These are phyloP conservation scores for Sextonia rubra DNA, from an alignment of 164 flowering plant species.

Conservation along the genomic window DNA sequence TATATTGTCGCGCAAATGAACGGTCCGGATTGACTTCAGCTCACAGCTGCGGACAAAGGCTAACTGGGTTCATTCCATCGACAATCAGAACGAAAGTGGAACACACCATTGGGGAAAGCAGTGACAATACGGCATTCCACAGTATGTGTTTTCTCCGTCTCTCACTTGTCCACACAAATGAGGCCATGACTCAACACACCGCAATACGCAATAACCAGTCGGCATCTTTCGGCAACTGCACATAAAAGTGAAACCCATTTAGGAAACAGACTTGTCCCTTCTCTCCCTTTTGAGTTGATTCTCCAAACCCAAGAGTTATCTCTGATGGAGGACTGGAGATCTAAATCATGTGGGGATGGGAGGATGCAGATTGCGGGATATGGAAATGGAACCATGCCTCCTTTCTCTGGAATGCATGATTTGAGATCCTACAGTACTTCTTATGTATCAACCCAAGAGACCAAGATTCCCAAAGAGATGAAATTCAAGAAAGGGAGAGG, in stretches of 20 bases:
- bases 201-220: background rate
- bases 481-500: conserved; percentile 24
- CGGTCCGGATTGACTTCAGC: too few species aligned
- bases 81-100: too few species aligned
- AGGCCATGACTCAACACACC: too few species aligned
- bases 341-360: conserved; percentile 37
- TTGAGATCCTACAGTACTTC: conserved; percentile 26
- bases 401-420: conserved; percentile 18
- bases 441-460: conserved; percentile 15
- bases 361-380: conserved; percentile 30
- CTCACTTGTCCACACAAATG: too few species aligned
- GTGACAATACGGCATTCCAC: too few species aligned
- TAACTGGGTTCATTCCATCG: too few species aligned
- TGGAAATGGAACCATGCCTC: conserved; percentile 11
- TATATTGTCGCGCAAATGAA: too few species aligned
- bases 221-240: background rate
- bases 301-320: background rate
- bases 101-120: too few species aligned
- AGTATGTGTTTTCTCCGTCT: too few species aligned
- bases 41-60: too few species aligned
- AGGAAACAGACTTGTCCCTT: too few species aligned
- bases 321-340: conserved; percentile 51
- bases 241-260: background rate
- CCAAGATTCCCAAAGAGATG: conserved; percentile 16
- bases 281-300: background rate